A percentile compares a stretch with the other conserved stretches of the same genome.
These are phyloP conservation scores for Gossypium trilobum DNA, from an alignment of 441 rosid species.

Conservation along the genomic window DNA sequence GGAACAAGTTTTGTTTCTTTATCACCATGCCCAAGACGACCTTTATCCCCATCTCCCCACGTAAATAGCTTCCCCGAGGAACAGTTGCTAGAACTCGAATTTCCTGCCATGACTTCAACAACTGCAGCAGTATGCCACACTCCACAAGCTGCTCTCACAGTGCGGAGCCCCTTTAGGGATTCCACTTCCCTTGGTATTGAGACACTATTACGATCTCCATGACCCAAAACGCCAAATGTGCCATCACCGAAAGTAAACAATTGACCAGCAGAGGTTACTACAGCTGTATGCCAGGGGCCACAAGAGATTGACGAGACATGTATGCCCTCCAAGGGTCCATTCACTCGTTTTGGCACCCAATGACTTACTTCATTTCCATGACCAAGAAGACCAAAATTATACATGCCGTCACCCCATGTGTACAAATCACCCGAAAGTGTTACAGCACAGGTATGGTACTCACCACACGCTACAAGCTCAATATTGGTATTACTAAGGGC, in stretches of 20 bases:
- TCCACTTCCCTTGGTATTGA: conserved; percentile 84
- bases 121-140: conserved; percentile 99
- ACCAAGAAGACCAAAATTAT: conserved; percentile 83
- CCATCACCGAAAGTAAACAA: conserved; percentile 97
- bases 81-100: conserved; percentile 79
- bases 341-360: conserved; percentile 79
- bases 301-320: conserved; percentile 86
- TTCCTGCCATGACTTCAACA: conserved; percentile 91
- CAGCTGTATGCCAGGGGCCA: conserved; percentile 97
- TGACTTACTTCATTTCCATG: conserved; percentile 92
- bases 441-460: conserved; percentile 87
- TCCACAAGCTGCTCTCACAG: conserved; percentile 87
- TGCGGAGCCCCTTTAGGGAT: conserved; percentile 87
- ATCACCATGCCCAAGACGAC: conserved; percentile 89
- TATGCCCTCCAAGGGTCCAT: conserved; percentile 85
- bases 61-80: conserved; percentile 89
- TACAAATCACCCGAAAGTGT: conserved; percentile 95
- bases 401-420: conserved; percentile 87
- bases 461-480: conserved; percentile 91
- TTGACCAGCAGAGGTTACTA: conserved; percentile 86
- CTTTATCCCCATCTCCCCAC: conserved; percentile 96
- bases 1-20: conserved; percentile 88
- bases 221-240: conserved; percentile 90
- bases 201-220: conserved; percentile 70
- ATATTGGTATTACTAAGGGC: conserved; percentile 66